Conservation (phyloP, 2,329 filamentous ascomycete species). For the Cyanodermella asteris region DNA sequence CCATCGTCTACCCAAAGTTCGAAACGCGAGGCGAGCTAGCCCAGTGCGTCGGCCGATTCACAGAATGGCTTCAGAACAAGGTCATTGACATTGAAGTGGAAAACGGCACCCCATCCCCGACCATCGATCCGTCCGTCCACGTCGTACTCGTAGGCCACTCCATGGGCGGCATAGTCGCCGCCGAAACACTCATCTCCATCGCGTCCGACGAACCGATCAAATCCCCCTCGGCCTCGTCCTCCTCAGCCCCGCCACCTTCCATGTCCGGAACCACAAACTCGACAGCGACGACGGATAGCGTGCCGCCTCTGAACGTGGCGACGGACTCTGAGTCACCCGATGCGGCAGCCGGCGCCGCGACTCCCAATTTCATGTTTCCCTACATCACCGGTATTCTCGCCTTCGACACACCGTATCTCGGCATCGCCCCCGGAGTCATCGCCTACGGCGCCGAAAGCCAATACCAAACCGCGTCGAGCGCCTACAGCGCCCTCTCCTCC, state of each 20-base stretch:
- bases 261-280: conserved; percentile 4
- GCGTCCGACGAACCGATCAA: conserved; percentile 38
- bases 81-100: conserved; percentile 88
- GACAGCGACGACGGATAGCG: conserved; percentile 5
- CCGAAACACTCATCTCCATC: conserved; percentile 62
- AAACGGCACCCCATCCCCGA: conserved; percentile 58
- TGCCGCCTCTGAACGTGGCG: conserved; percentile 6
- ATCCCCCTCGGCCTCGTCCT: conserved; percentile 10
- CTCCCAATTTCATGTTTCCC: conserved; percentile 59
- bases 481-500: conserved; percentile 46
- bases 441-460: conserved; percentile 54
- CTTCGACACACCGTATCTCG: conserved; percentile 74
- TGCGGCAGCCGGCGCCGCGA: conserved; percentile 9
- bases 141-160: conserved; percentile 70
- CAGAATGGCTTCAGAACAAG: conserved; percentile 51
- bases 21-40: conserved; percentile 26
- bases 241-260: conserved; percentile 6
- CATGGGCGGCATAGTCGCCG: conserved; percentile 86
- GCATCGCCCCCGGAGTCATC: conserved; percentile 27
- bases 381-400: conserved; percentile 77
- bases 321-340: conserved; percentile 9
- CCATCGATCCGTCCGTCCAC: conserved; percentile 64
- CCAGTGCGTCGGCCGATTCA: conserved; percentile 22
- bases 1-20: conserved; percentile 26
- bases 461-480: conserved; percentile 50